These are phyloP conservation scores for Tylopilus vinaceipallidus DNA, from an alignment of 768 basidiomycete genomes.

Conservation along the genomic window DNA sequence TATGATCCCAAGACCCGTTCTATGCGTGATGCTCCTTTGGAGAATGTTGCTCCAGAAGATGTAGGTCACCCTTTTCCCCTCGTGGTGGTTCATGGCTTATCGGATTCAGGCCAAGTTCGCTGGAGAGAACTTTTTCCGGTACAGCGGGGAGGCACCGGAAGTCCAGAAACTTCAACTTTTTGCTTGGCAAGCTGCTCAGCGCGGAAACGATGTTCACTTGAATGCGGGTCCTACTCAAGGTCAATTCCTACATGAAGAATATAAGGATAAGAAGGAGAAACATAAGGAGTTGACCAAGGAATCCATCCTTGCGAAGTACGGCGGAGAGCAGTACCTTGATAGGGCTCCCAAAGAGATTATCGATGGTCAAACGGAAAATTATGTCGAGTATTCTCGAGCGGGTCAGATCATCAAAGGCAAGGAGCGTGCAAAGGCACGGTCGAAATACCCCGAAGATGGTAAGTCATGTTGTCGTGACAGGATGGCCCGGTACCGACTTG, in stretches of 20 bases:
- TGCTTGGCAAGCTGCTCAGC: conserved; percentile 93
- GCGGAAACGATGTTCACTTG: conserved; percentile 93
- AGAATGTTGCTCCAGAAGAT: conserved; percentile 79
- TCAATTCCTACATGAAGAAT: conserved; percentile 87
- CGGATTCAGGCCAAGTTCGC: conserved; percentile 74
- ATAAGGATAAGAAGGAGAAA: conserved; percentile 88
- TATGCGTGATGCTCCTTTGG: conserved; percentile 94
- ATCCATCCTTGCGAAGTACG: conserved; percentile 89
- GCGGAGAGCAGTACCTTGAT: conserved; percentile 90
- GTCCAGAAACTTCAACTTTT: conserved; percentile 93
- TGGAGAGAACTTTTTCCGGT: conserved; percentile 94
- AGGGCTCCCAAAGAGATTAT: conserved; percentile 87
- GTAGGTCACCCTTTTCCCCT: conserved; percentile 43
- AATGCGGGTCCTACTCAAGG: conserved; percentile 97
- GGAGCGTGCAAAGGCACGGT: conserved; percentile 81
- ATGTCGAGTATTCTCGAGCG: conserved; percentile 93
- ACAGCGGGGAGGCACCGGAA: conserved; percentile 88
- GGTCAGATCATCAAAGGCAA: conserved; percentile 90
- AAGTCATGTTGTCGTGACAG: conserved; percentile 23
- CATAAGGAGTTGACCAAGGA: conserved; percentile 86
- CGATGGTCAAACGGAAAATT: conserved; percentile 96
- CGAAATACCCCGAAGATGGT: conserved; percentile 98
- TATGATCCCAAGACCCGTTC: conserved; percentile 99
- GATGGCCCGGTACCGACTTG: background rate
- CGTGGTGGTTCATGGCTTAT: background rate